These are phyloP conservation scores for Paecilomyces sp. DNA, from an alignment of 2,329 filamentous ascomycete genomes.

Conservation along the genomic window DNA sequence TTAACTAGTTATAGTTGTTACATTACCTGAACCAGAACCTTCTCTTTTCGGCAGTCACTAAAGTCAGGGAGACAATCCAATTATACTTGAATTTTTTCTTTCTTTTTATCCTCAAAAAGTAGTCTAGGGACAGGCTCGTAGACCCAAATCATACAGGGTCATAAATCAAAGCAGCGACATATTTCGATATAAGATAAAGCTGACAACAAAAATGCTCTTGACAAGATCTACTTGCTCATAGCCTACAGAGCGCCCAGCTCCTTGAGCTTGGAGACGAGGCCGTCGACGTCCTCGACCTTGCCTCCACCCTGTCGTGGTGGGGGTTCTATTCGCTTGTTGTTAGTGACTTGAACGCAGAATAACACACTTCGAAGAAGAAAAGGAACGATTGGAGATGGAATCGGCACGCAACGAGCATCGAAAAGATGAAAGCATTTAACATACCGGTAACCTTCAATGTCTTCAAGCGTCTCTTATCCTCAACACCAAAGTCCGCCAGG, in stretches of 20 bases:
- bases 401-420: not conserved
- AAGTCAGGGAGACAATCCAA: not conserved
- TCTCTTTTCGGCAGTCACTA: not conserved
- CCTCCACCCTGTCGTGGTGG: conserved; percentile 81
- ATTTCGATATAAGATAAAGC: not conserved
- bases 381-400: conserved; percentile 1
- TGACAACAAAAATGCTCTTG: not conserved
- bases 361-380: not conserved
- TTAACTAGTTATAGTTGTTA: no score
- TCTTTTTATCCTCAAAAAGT: not conserved
- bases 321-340: conserved; percentile 55
- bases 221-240: not conserved
- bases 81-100: not conserved
- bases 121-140: not conserved
- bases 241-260: conserved; percentile 80
- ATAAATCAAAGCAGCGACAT: not conserved
- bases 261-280: conserved; percentile 89
- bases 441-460: conserved; percentile 78
- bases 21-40: no score
- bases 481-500: conserved; percentile 71
- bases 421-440: conserved; percentile 14
- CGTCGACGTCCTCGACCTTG: conserved; percentile 96
- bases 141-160: not conserved
- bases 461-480: conserved; percentile 71
- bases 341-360: not conserved